Percentiles rank a stretch among this genome's conserved stretches.
phyloP scores from a whole-genome alignment of 139 green algal species.

The Chlamydomonas eustigma region DNA sequence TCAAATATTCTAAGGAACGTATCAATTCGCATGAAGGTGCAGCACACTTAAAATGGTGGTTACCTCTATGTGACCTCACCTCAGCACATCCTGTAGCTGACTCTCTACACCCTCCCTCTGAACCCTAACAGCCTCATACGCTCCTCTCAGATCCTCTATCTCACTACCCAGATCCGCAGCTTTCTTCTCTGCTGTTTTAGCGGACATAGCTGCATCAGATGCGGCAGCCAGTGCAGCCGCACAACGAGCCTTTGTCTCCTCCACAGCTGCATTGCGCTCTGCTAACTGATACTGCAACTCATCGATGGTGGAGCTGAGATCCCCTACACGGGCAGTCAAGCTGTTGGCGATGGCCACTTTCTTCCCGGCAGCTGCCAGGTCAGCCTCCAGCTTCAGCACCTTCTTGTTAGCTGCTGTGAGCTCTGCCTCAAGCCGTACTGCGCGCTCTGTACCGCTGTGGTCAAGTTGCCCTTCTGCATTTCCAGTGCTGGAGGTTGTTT shows the following conservation, averaged over 20 bases:
- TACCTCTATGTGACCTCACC: no score
- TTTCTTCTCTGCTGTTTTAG: constrained; percentile 3
- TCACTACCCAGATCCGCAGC: constrained; percentile 1
- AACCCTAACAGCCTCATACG: constrained; percentile 15
- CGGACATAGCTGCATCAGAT: no score
- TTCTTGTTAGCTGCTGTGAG: constrained; percentile 17
- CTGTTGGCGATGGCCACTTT: background rate
- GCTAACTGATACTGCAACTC: constrained; percentile 6
- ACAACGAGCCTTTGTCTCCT: background rate
- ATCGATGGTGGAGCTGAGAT: constrained; percentile 23
- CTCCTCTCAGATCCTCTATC: constrained; percentile 25
- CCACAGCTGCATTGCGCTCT: background rate
- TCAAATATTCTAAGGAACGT: no score
- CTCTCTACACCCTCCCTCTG: constrained; percentile 23
- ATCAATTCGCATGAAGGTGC: background rate
- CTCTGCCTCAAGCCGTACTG: constrained; percentile 22
- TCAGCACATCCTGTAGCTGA: background rate
- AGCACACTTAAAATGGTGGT: no score
- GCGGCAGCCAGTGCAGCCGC: background rate
- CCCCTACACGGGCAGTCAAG: constrained; percentile 13
- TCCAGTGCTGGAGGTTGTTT: background rate
- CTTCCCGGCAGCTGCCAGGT: background rate
- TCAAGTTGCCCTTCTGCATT: background rate
- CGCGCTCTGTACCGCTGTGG: background rate
- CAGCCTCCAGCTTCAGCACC: background rate